These are phyloP conservation scores for Candida nonsorbophila DNA, from an alignment of 805 yeast species.

Conservation along the genomic window DNA sequence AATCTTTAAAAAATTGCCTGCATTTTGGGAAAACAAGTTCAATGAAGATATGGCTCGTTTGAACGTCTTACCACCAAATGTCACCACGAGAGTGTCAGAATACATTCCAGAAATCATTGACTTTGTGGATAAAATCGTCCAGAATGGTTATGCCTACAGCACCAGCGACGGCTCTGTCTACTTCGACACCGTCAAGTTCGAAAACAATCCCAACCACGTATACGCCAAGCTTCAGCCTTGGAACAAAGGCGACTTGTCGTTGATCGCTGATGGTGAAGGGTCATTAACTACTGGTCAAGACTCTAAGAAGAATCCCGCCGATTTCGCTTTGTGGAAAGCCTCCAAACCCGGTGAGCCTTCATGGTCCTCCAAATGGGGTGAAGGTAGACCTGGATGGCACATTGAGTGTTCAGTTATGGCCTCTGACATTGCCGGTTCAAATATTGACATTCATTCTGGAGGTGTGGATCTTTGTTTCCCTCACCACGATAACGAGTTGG, in stretches of 20 bases:
- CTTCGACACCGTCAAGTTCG: slow-evolving; percentile 84
- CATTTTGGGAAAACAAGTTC: slow-evolving; percentile 83
- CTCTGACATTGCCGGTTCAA: slow-evolving; percentile 72
- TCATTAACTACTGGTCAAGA: slow-evolving; percentile 51
- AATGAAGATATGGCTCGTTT: slow-evolving; percentile 81
- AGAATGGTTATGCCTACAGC: slow-evolving; percentile 78
- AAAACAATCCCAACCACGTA: slow-evolving; percentile 61
- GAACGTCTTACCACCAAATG: slow-evolving; percentile 78
- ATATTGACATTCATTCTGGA: slow-evolving; percentile 93
- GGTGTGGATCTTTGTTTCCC: slow-evolving; percentile 98
- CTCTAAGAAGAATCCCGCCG: slow-evolving; percentile 71
- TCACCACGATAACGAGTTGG: slow-evolving; percentile 97
- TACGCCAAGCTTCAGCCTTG: slow-evolving; percentile 98
- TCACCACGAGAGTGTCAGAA: slow-evolving; percentile 93
- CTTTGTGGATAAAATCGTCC: slow-evolving; percentile 70
- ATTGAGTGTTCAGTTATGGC: slow-evolving; percentile 99
- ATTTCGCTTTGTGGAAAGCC: slow-evolving; percentile 95
- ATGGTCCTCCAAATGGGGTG: slow-evolving; percentile 96
- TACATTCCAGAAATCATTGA: slow-evolving; percentile 87
- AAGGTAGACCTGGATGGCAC: slow-evolving; percentile 99
- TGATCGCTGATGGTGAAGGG: slow-evolving; percentile 95
- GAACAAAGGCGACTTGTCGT: slow-evolving; percentile 85
- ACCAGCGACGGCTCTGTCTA: slow-evolving; percentile 92
- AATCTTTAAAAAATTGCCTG: slow-evolving; percentile 74
- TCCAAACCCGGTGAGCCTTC: slow-evolving; percentile 96